Evolutionary conservation across 768 basidiomycete species (phyloP), one percentile per base, ranked within the genome.

Genomic region (Tulasnella sp.): DNA sequence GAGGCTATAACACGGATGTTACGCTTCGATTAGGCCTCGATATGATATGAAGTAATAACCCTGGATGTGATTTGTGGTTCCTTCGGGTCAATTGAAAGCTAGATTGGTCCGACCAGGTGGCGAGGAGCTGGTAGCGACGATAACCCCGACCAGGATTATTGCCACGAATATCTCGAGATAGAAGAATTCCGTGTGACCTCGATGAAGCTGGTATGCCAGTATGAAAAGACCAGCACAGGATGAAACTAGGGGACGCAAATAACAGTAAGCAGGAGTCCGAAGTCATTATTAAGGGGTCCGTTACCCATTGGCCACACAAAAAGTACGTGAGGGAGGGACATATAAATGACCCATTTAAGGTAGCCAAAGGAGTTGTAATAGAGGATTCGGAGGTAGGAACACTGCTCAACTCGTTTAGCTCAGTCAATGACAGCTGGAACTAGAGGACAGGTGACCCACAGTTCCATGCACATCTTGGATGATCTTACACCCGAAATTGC

Each of bases 251-350:
- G n/a, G 16, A 16, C 38, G 16, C 38, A 1, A n/a, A 9, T 52
- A 7, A 52, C 6, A 5, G 19, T 10, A 52, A 40, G n/a, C 6
- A n/a, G 21, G n/a, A n/a, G n/a, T n/a, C n/a, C 24, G 1, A 9
- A n/a, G 7, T 3, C n/a, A 8, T 52, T n/a, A n/a, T 7, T 5
- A 24, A 0, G 52, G 4, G 44, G 16, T 24, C 19, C 75, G n/a
- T 36, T 8, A 75, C 75, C 75, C 56, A 75, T 56, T 34, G 44
- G 21, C 75, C 75, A 75, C 27, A 34, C 27, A 31, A 48, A 48
- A 3, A 75, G 19, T 3, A 48, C 46, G 19, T 46, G 52, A 21
- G 75, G 75, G 18, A 75, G 31, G 2, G 75, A 75, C 8, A 75
- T 8, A 56, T 31, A 21, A 0, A 75, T 75, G 21, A 46, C 24